A percentile compares a stretch with the other conserved stretches of the same genome.
Evolutionary conservation across 2,329 filamentous ascomycete species (phyloP).

Genomic region (Lecanicillium sp.): DNA sequence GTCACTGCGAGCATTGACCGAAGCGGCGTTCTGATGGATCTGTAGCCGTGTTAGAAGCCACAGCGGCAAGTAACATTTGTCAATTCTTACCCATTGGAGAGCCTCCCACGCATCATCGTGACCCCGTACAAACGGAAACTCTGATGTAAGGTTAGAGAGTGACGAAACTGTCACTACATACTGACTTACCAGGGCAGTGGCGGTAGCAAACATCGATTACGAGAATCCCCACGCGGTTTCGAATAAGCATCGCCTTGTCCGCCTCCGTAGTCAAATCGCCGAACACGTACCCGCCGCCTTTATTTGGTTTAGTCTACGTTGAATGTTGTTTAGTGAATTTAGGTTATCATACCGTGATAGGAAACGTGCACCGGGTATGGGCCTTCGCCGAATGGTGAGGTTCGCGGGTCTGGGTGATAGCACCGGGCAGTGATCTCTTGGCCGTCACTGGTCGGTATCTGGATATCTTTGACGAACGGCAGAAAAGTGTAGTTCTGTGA

Average conservation of each 20-base stretch:
- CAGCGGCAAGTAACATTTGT: not conserved
- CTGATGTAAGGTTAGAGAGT: not conserved
- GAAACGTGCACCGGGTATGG: slow-evolving; percentile 7
- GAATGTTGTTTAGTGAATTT: too few species aligned
- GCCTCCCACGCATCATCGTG: slow-evolving; percentile 9
- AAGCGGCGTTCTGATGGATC: too few species aligned
- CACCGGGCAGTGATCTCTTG: slow-evolving; percentile 3
- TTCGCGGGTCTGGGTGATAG: slow-evolving; percentile 7
- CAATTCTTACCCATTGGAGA: slow-evolving; percentile 7
- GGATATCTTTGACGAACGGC: slow-evolving; percentile 8
- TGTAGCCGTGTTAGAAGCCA: too few species aligned
- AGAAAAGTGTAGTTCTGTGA: not conserved
- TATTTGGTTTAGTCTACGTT: too few species aligned
- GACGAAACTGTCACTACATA: not conserved
- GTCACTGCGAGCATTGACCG: slow-evolving; percentile 3
- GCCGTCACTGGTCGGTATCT: slow-evolving; percentile 7
- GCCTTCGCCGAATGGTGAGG: slow-evolving; percentile 7
- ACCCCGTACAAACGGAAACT: slow-evolving; percentile 5
- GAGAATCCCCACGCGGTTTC: slow-evolving; percentile 4
- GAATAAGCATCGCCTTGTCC: slow-evolving; percentile 4
- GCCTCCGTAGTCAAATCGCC: slow-evolving; percentile 6
- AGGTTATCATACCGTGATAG: slow-evolving; percentile 9
- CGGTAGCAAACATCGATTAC: slow-evolving; percentile 8
- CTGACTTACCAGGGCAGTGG: not conserved
- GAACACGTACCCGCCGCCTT: slow-evolving; percentile 7